Conservation (phyloP, 1,139 yeast genomes). For the Suhomyces bolitotheri region DNA sequence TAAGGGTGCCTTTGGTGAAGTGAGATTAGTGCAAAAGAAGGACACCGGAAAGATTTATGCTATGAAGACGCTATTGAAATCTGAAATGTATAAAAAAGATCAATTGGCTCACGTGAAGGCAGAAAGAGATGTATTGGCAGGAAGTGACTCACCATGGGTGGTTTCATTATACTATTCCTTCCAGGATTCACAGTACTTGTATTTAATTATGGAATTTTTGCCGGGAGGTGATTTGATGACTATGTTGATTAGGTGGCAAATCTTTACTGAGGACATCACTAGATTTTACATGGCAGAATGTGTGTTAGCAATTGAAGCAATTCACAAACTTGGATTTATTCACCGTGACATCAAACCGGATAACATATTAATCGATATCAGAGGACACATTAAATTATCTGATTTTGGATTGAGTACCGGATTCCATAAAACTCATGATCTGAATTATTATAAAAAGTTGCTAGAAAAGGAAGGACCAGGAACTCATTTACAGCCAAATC, state of each 20-base stretch:
- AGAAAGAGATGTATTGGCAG: constrained; percentile 82
- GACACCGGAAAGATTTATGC: constrained; percentile 86
- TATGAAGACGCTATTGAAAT: constrained; percentile 75
- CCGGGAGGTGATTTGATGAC: constrained; percentile 91
- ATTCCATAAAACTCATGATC: constrained; percentile 82
- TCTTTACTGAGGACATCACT: constrained; percentile 81
- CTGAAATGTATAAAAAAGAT: constrained; percentile 82
- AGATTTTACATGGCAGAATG: constrained; percentile 86
- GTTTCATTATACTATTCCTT: constrained; percentile 79
- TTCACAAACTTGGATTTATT: constrained; percentile 76
- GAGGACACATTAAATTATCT: constrained; percentile 76
- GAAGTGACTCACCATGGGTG: constrained; percentile 86
- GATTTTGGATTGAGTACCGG: constrained; percentile 88
- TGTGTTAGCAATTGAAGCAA: constrained; percentile 80
- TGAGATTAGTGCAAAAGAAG: constrained; percentile 74
- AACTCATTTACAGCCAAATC: constrained; percentile 28
- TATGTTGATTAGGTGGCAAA: constrained; percentile 84
- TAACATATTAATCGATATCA: constrained; percentile 73
- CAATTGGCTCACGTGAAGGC: constrained; percentile 85
- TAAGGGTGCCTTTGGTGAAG: constrained; percentile 87
- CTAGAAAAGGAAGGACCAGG: constrained; percentile 58
- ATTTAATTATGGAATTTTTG: constrained; percentile 78
- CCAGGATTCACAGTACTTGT: constrained; percentile 74
- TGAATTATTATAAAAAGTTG: constrained; percentile 71
- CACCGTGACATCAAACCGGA: constrained; percentile 83